Conservation (phyloP, 2,329 filamentous ascomycete species). For the Zarea fungicola region DNA sequence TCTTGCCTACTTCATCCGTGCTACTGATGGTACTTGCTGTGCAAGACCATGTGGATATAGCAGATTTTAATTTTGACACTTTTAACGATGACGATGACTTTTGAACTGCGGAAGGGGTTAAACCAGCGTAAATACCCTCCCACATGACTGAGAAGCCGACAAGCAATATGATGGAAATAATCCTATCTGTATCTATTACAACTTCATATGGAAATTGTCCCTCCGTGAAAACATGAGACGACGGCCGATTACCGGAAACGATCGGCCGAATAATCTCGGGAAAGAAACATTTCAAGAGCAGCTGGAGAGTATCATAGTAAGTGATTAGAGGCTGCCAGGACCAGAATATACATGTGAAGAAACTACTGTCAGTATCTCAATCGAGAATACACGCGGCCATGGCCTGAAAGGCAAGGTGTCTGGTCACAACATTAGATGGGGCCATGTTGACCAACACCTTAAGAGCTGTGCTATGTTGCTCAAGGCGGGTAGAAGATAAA, state of each 20-base stretch:
- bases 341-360: background rate
- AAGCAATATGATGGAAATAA: constrained; percentile 16
- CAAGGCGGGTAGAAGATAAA: too few relatives aligned
- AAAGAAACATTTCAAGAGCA: background rate
- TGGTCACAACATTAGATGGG: too few relatives aligned
- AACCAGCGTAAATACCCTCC: too few relatives aligned
- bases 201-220: constrained; percentile 20
- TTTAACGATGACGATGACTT: too few relatives aligned
- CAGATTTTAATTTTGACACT: too few relatives aligned
- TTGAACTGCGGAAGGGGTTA: too few relatives aligned
- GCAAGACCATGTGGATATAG: too few relatives aligned
- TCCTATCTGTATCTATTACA: constrained; percentile 14
- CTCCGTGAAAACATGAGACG: constrained; percentile 13
- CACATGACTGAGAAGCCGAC: constrained; percentile 15
- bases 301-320: background rate
- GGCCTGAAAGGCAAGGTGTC: background rate
- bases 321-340: background rate
- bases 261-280: background rate
- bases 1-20: too few relatives aligned
- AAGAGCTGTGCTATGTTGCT: too few relatives aligned
- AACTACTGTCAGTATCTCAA: background rate
- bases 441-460: too few relatives aligned
- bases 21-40: too few relatives aligned
- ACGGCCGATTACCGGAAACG: background rate
- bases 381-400: background rate